Evolutionary conservation across 1,284 basidiomycete species (phyloP).

Genomic region (Testicularia cyperi): DNA sequence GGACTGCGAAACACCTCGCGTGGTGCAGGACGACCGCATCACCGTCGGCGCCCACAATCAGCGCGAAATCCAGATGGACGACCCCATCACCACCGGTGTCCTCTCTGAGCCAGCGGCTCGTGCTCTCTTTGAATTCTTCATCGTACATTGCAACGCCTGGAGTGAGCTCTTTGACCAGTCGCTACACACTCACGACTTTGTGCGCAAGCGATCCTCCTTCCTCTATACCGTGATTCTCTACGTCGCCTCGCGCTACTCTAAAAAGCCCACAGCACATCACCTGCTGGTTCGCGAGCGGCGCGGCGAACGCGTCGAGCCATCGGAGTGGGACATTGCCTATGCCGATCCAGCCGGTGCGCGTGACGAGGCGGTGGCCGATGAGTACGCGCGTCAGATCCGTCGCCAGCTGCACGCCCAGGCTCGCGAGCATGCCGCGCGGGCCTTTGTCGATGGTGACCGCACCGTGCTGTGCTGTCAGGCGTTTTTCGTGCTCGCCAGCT

Average conservation of each 20-base stretch:
- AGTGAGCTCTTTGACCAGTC: constrained; percentile 23
- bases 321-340: constrained; percentile 30
- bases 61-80: constrained; percentile 14
- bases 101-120: constrained; percentile 32
- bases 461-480: constrained; percentile 36
- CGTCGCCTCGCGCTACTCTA: constrained; percentile 18
- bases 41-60: constrained; percentile 18
- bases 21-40: constrained; percentile 18
- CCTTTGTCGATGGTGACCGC: constrained; percentile 39
- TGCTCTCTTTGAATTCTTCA: constrained; percentile 34
- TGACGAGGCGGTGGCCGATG: constrained; percentile 13
- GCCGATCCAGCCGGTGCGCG: constrained; percentile 10
- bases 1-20: constrained; percentile 25
- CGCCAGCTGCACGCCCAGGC: constrained; percentile 24
- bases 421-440: constrained; percentile 29
- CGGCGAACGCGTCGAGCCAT: constrained; percentile 6
- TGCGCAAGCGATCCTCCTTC: constrained; percentile 34
- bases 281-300: constrained; percentile 20
- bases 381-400: constrained; percentile 24
- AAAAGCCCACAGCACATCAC: constrained; percentile 24
- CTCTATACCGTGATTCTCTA: constrained; percentile 41
- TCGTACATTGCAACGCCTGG: constrained; percentile 28
- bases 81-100: constrained; percentile 33
- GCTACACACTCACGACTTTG: constrained; percentile 41
- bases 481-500: constrained; percentile 36